Evolutionary conservation across 73 alveolate species (phyloP).

Genomic region (Urostyla sp.): DNA sequence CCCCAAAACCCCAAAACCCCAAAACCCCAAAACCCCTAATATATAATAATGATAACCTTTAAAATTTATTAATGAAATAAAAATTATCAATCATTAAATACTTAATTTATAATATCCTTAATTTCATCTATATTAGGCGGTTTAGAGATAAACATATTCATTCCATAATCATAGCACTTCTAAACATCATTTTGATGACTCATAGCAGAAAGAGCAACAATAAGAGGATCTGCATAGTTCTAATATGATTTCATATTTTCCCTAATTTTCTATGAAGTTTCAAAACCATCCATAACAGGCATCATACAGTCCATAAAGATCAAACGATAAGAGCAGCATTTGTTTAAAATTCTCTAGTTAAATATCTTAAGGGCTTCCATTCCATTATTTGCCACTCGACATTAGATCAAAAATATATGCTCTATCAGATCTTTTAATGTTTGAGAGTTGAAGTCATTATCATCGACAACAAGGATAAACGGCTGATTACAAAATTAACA

Average conservation of each 20-base stretch:
- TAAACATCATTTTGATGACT: constrained; percentile 18
- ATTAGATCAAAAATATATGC: not conserved
- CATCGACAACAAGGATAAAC: constrained; percentile 6
- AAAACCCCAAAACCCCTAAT: too few species aligned
- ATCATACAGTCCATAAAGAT: constrained; percentile 24
- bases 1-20: too few species aligned
- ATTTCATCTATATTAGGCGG: not conserved
- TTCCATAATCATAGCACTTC: not conserved
- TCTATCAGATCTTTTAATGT: constrained; percentile 11
- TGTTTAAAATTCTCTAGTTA: not conserved
- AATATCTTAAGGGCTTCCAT: constrained; percentile 5
- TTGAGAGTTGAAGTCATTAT: constrained; percentile 25
- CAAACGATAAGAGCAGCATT: not conserved
- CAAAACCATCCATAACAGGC: constrained; percentile 32
- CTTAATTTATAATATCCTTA: not conserved
- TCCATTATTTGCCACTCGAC: constrained; percentile 21
- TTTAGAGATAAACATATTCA: not conserved
- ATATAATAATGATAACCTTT: too few species aligned
- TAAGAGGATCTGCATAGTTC: too few species aligned
- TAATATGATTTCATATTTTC: too few species aligned
- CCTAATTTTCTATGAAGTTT: constrained; percentile 8
- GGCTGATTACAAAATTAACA: too few species aligned
- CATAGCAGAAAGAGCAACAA: constrained; percentile 21
- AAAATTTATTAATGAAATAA: too few species aligned
- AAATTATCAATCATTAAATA: too few species aligned